A percentile compares a stretch with the other conserved stretches of the same genome.
Evolutionary conservation across 1,139 yeast species (phyloP).

Genomic region (Tardiomyces digboiensis): DNA sequence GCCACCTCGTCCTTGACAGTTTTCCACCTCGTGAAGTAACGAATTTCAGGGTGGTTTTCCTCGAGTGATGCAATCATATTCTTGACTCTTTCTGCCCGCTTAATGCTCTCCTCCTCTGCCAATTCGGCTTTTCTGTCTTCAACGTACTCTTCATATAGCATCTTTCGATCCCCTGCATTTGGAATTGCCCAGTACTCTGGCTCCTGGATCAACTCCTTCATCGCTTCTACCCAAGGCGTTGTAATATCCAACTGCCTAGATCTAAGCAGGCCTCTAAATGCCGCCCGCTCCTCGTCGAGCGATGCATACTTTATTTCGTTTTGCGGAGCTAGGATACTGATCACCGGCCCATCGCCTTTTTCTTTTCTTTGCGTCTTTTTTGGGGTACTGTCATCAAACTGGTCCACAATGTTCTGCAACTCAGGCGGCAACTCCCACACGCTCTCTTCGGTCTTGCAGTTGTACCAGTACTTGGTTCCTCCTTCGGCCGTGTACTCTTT

Average conservation of each 20-base stretch:
- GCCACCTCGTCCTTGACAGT: constrained; percentile 41
- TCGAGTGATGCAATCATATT: constrained; percentile 44
- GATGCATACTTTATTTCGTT: constrained; percentile 1
- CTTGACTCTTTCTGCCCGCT: constrained; percentile 44
- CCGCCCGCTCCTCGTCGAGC: constrained; percentile 9
- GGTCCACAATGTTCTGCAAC: constrained; percentile 7
- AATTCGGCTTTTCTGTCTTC: constrained; percentile 32
- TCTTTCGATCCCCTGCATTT: constrained; percentile 52
- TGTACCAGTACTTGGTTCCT: constrained; percentile 65
- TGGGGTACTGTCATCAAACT: constrained; percentile 3
- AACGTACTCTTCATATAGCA: constrained; percentile 41
- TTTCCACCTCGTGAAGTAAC: constrained; percentile 58
- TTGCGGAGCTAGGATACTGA: constrained; percentile 2
- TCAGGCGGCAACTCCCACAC: constrained; percentile 72
- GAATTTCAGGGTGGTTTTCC: constrained; percentile 33
- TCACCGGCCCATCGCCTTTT: neutral
- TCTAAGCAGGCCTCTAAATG: constrained; percentile 44
- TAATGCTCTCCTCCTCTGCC: constrained; percentile 37
- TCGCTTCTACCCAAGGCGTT: constrained; percentile 44
- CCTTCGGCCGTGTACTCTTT: constrained; percentile 53
- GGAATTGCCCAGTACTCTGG: constrained; percentile 62
- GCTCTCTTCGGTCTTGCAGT: constrained; percentile 53
- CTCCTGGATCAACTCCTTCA: constrained; percentile 47
- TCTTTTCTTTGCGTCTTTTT: neutral
- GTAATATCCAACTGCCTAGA: constrained; percentile 54